These are phyloP conservation scores for Myriosclerotinia duriaeana DNA, from an alignment of 2,329 filamentous ascomycete genomes.

Conservation along the genomic window DNA sequence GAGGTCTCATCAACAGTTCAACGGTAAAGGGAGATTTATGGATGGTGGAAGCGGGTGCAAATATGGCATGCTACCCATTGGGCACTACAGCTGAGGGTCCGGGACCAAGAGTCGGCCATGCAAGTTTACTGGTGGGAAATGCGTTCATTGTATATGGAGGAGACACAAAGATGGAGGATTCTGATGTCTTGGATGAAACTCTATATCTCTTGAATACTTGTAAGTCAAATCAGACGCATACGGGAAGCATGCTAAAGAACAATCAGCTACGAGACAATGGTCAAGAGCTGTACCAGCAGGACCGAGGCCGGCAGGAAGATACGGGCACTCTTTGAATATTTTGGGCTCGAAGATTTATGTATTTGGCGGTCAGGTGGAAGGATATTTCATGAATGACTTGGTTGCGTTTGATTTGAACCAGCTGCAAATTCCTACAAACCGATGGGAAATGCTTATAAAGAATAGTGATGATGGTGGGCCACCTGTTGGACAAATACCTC, in stretches of 20 bases:
- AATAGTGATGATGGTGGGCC: slow-evolving; percentile 65
- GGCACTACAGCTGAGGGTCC: slow-evolving; percentile 91
- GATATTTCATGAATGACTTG: slow-evolving; percentile 96
- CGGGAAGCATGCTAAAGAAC: slow-evolving; percentile 28
- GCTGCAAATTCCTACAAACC: slow-evolving; percentile 83
- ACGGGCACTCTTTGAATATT: slow-evolving; percentile 95
- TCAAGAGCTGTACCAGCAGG: slow-evolving; percentile 88
- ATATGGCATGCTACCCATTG: slow-evolving; percentile 86
- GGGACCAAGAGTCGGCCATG: slow-evolving; percentile 89
- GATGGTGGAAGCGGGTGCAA: slow-evolving; percentile 91
- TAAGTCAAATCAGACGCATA: slow-evolving; percentile 52
- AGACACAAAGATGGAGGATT: slow-evolving; percentile 95
- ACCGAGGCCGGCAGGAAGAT: slow-evolving; percentile 81
- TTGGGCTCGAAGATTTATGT: slow-evolving; percentile 96
- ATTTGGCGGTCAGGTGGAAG: slow-evolving; percentile 96
- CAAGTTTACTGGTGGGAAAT: slow-evolving; percentile 92
- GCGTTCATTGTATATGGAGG: slow-evolving; percentile 98
- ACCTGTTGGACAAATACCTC: slow-evolving; percentile 67
- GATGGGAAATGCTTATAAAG: slow-evolving; percentile 89
- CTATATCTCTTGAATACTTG: slow-evolving; percentile 96
- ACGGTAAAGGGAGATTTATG: slow-evolving; percentile 96
- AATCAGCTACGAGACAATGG: slow-evolving; percentile 91
- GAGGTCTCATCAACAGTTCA: slow-evolving; percentile 88
- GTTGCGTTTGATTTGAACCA: slow-evolving; percentile 95
- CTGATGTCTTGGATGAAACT: slow-evolving; percentile 88